Base-by-base conservation (phyloP, 225 moss, liverwort and hornwort species). In the Polytrichum commune region DNA sequence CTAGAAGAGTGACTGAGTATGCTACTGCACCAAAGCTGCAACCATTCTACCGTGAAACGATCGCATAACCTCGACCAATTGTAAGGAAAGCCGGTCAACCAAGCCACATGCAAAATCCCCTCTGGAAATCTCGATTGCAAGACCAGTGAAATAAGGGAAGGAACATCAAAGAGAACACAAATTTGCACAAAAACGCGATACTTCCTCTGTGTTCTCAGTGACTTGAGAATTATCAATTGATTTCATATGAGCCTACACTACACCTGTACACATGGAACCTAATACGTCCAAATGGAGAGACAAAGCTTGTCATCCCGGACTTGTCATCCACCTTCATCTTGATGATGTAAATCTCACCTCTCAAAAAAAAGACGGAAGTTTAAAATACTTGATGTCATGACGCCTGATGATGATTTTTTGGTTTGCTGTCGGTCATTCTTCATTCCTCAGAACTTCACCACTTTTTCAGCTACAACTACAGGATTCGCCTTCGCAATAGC, bases 401-500 rank as follows among this genome's bases (percentile, higher is more conserved):
- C 63, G 74, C 38, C 46, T 63, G 69, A 55, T 25, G 22, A 13
- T 46, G 46, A 46, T 46, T 16, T 13, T 13, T 46, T 46, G 4
- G 13, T 16, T 13, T 46, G 46, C 16, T 46, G 46, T 0, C 46
- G 13, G 46, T 58, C 20, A 58, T 58, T 6, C 58, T 65, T 67
- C 32, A 64, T 38, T 75, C 54, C 6, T 78, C 85, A 89, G 63
- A 89, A 85, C 86, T 86, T 89, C 4, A 85, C 83, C 27, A 89
- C 80, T 62, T 89, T 89, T 0, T 86, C 86, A 2, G 89, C 89
- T 53, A 85, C 83, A 18, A 89, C 85, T 0, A 86, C 73, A 19
- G 89, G 89, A 69, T 89, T 89, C 19, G 89, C 89, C 67, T 89
- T 89, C 0, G 89, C 89, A 5, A 89, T 89, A 32, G 89, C 89